Base-by-base conservation (phyloP, 2,329 filamentous ascomycete species). In the Mycogone perniciosa region DNA sequence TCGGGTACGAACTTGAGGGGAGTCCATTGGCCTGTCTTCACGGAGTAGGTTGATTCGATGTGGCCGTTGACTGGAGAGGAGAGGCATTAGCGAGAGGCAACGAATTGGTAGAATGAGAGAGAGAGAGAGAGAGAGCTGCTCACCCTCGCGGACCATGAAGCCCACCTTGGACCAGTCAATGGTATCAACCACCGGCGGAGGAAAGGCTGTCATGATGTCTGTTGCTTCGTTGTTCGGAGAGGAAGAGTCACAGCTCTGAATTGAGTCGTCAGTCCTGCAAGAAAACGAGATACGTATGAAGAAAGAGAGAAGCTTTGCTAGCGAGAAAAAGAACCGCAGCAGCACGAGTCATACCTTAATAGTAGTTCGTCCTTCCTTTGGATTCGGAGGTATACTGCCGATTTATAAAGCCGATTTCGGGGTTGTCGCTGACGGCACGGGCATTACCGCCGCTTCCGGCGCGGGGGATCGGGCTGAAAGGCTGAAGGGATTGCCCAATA, bases 91-190 rank as follows among this genome's bases (percentile, higher is more conserved):
- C 39, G 30, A 13, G 8, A 6, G 2, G 29, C 35, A 13, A 5
- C 13, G 7, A 4, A 20, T 20, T n/a, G 8, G 30, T 6, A 31
- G 11, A 4, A n/a, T 10, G 35, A 27, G 4, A 31, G 33, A n/a
- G 8, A 6, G 13, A 37, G 40, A 11, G 26, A 20, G 31, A 5
- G 20, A 7, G 1, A 30, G 5, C 6, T 5, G 40, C 73, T 61
- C 70, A 89, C 89, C 88, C 79, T 96, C 90, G 59, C 89, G 87
- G 60, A 96, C 85, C 64, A 84, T 85, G 79, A 97, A 97, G 65
- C 92, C 92, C 58, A 97, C 82, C 63, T 96, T 86, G 68, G 80
- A 82, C 92, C 92, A 97, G 77, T 97, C 90, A 73, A 95, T 92
- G 57, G 86, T 86, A 64, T 82, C 82, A 59, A 88, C 82, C 4